Percentiles rank a stretch among this genome's conserved stretches.
These are phyloP conservation scores for Apostasia shenzhenica DNA, from an alignment of 106 monocot genomes.

Conservation along the genomic window DNA sequence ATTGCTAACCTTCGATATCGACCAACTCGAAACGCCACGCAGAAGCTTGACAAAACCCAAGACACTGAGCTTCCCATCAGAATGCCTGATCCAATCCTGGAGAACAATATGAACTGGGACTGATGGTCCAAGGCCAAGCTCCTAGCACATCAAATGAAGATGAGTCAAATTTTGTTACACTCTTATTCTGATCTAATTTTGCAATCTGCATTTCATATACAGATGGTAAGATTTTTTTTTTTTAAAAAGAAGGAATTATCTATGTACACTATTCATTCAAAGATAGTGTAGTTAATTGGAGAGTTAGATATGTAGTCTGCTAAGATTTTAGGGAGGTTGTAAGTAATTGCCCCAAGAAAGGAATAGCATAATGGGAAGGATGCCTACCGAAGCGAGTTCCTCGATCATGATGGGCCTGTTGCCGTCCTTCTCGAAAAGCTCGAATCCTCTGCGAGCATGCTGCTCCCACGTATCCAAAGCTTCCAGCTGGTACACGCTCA, in stretches of 20 bases:
- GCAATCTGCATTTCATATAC: too few relatives aligned
- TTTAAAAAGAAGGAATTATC: too few relatives aligned
- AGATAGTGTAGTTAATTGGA: too few relatives aligned
- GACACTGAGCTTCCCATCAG: conserved; percentile 97
- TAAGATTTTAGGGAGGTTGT: too few relatives aligned
- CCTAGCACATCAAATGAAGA: conserved; percentile 25
- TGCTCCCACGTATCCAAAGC: conserved; percentile 73
- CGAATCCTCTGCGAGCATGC: conserved; percentile 60
- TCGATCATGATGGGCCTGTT: conserved; percentile 83
- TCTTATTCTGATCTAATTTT: too few relatives aligned
- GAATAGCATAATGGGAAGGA: background rate
- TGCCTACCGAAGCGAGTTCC: conserved; percentile 89
- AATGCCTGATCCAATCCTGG: conserved; percentile 91
- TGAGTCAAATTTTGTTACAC: background rate
- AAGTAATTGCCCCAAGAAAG: background rate
- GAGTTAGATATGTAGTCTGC: too few relatives aligned
- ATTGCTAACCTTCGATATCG: conserved; percentile 48
- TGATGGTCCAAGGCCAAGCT: conserved; percentile 82
- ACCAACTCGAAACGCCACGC: conserved; percentile 61
- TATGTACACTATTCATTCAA: too few relatives aligned
- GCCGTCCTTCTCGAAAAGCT: conserved; percentile 77
- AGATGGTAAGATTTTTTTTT: too few relatives aligned
- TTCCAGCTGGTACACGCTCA: conserved; percentile 87
- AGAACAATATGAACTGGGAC: conserved; percentile 92
- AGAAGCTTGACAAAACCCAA: conserved; percentile 90